Evolutionary conservation across 1,139 yeast species (phyloP).

Genomic region (Yarrowia galli): DNA sequence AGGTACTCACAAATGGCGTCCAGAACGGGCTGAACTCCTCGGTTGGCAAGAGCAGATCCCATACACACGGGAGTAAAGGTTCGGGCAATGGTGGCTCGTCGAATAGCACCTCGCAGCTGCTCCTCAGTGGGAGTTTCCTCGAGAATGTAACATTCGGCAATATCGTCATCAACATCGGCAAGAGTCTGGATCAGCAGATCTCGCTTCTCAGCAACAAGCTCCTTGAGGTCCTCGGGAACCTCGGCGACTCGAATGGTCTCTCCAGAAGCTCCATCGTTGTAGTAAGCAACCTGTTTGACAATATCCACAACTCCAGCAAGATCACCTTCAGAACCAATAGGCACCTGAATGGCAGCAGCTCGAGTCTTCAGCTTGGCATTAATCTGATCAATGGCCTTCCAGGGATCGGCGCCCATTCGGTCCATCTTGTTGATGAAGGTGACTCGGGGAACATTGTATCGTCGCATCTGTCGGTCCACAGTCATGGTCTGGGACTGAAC

Average conservation of each 20-base stretch:
- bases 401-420: conserved; percentile 98
- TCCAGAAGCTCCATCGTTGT: conserved; percentile 93
- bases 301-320: conserved; percentile 90
- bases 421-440: conserved; percentile 98
- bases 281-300: conserved; percentile 83
- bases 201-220: conserved; percentile 83
- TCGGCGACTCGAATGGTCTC: conserved; percentile 69
- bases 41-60: conserved; percentile 98
- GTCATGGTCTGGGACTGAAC: conserved; percentile 99
- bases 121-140: conserved; percentile 85
- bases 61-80: conserved; percentile 96
- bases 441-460: conserved; percentile 95
- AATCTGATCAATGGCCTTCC: conserved; percentile 91
- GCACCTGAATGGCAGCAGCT: conserved; percentile 98
- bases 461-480: conserved; percentile 98
- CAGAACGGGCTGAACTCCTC: conserved; percentile 91
- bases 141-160: conserved; percentile 90
- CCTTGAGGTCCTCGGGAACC: conserved; percentile 77
- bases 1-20: conserved; percentile 96
- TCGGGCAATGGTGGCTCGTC: conserved; percentile 96
- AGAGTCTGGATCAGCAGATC: conserved; percentile 84
- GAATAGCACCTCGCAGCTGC: conserved; percentile 85
- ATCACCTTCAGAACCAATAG: conserved; percentile 90
- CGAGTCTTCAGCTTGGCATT: conserved; percentile 86
- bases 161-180: conserved; percentile 97